Percentiles rank a stretch among this genome's conserved stretches.
Evolutionary conservation across 805 yeast species (phyloP).

Genomic region (Blastobotrys americana): DNA sequence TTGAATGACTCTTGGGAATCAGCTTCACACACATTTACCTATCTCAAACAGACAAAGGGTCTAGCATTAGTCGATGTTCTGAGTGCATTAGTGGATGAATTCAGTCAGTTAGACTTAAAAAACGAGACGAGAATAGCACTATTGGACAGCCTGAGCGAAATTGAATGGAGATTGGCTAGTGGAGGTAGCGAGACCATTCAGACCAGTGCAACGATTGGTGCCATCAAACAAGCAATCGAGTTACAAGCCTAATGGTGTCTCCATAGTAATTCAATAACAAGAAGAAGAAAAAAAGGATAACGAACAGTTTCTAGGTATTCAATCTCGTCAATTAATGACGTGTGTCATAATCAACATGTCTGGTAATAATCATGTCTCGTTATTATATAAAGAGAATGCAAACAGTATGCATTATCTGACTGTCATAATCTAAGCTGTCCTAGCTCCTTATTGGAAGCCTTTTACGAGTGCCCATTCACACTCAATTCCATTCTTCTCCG

Average conservation of each 20-base stretch:
- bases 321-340: too few relatives aligned
- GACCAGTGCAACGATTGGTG: slow-evolving; percentile 83
- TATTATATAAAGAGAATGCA: too few relatives aligned
- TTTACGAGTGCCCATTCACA: slow-evolving; percentile 27
- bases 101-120: slow-evolving; percentile 61
- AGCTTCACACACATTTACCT: slow-evolving; percentile 57
- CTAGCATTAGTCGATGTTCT: slow-evolving; percentile 83
- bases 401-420: too few relatives aligned
- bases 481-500: slow-evolving; percentile 22
- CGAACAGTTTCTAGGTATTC: too few relatives aligned
- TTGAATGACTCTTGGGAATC: slow-evolving; percentile 85
- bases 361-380: too few relatives aligned
- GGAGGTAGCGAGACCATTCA: slow-evolving; percentile 93
- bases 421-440: too few relatives aligned
- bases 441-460: slow-evolving; percentile 9
- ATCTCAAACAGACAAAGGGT: slow-evolving; percentile 65
- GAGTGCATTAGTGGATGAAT: slow-evolving; percentile 63
- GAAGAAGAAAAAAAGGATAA: too few relatives aligned
- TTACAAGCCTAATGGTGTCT: slow-evolving; percentile 30
- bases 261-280: too few relatives aligned
- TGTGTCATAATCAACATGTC: too few relatives aligned
- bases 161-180: slow-evolving; percentile 83
- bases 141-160: slow-evolving; percentile 67
- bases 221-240: slow-evolving; percentile 63
- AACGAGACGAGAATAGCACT: slow-evolving; percentile 55